phyloP scores from a whole-genome alignment of 2,329 filamentous ascomycete species.

The Didymella exigua region DNA sequence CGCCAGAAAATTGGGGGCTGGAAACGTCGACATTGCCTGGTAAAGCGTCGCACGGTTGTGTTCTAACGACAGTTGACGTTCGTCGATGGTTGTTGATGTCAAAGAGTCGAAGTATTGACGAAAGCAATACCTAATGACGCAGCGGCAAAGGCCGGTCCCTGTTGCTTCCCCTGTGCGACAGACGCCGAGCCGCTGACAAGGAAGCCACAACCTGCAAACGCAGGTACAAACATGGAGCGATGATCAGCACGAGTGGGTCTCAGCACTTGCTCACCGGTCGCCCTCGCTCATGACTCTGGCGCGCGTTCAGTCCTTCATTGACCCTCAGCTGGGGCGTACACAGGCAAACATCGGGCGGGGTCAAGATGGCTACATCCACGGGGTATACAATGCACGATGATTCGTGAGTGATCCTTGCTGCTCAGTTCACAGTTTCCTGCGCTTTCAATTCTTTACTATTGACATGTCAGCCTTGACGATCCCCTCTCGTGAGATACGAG shows the following conservation, averaged over 20 bases:
- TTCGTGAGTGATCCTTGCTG: no score
- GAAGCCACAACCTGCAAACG: not conserved
- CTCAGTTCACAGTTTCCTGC: not conserved
- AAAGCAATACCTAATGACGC: not conserved
- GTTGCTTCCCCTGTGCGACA: not conserved
- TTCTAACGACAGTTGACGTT: not conserved
- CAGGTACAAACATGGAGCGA: not conserved
- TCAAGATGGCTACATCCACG: not conserved
- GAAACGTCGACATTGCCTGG: not conserved
- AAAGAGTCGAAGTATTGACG: not conserved
- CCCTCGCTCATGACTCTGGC: not conserved
- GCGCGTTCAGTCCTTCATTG: not conserved
- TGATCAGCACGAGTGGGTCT: not conserved
- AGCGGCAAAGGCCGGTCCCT: no score
- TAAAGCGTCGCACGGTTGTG: not conserved
- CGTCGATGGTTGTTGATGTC: not conserved
- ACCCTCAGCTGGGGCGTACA: not conserved
- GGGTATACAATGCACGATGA: not conserved
- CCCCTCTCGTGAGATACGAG: not conserved
- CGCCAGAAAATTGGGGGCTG: conserved; percentile 3
- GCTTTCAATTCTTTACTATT: not conserved
- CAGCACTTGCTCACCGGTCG: conserved; percentile 1
- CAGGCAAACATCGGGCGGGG: not conserved
- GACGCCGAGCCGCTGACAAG: not conserved
- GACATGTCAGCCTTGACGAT: not conserved